Percentiles rank a stretch among this genome's conserved stretches.
Conservation (phyloP, 1,139 yeast genomes). For the Kurtzmaniella quercitrusa region DNA sequence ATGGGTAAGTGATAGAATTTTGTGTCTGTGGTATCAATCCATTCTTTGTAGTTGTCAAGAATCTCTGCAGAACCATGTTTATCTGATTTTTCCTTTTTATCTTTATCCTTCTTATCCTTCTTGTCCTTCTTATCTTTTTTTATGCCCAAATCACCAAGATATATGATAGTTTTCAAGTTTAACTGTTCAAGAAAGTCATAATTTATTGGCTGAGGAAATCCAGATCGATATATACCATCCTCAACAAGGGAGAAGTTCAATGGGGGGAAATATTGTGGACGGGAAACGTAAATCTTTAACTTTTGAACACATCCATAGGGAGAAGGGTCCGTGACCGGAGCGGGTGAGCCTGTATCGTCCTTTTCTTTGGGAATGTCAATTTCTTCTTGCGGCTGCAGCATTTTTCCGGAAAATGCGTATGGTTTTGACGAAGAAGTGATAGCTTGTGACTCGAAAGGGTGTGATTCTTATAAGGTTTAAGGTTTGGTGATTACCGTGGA, state of each 20-base stretch:
- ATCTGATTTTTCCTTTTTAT: slow-evolving; percentile 46
- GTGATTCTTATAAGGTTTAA: neutral
- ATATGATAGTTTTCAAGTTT: slow-evolving; percentile 72
- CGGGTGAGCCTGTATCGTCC: neutral
- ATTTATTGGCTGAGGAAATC: slow-evolving; percentile 88
- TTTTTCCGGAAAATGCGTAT: neutral
- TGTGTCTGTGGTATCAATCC: slow-evolving; percentile 59
- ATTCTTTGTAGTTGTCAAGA: slow-evolving; percentile 50
- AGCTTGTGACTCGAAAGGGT: neutral
- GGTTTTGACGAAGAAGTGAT: neutral
- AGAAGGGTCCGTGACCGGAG: slow-evolving; percentile 2
- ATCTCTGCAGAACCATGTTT: slow-evolving; percentile 38
- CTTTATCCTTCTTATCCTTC: slow-evolving; percentile 12
- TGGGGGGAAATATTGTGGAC: slow-evolving; percentile 67
- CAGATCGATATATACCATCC: slow-evolving; percentile 82
- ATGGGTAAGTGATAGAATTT: slow-evolving; percentile 58
- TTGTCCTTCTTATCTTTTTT: slow-evolving; percentile 21
- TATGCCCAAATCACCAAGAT: slow-evolving; percentile 65
- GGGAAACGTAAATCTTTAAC: slow-evolving; percentile 7
- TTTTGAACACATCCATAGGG: slow-evolving; percentile 1
- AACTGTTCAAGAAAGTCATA: slow-evolving; percentile 72
- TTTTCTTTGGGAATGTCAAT: neutral
- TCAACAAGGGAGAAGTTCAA: slow-evolving; percentile 86
- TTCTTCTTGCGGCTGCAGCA: neutral
- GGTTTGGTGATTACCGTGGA: neutral